A percentile compares a stretch with the other conserved stretches of the same genome.
These are phyloP conservation scores for Phyllosticta citribraziliensis DNA, from an alignment of 2,329 filamentous ascomycete species.

Conservation along the genomic window DNA sequence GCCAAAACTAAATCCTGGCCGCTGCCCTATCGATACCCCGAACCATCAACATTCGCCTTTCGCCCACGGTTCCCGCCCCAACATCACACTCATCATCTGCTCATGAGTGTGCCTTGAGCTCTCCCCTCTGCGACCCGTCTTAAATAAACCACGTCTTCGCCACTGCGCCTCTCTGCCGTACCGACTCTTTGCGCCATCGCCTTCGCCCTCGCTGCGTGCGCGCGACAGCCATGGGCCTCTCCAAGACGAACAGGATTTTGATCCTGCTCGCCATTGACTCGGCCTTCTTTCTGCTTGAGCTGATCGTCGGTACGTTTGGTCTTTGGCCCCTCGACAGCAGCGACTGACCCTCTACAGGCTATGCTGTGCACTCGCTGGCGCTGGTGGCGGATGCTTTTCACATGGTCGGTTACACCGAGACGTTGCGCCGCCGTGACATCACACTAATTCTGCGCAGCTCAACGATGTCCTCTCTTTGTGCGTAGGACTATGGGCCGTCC, in stretches of 20 bases:
- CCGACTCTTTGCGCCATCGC: not conserved
- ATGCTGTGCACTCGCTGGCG: constrained; percentile 81
- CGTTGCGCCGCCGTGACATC: not conserved
- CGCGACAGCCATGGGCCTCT: constrained; percentile 61
- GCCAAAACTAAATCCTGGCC: not conserved
- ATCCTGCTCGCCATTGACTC: constrained; percentile 87
- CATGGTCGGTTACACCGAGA: constrained; percentile 56
- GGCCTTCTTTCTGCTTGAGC: constrained; percentile 81
- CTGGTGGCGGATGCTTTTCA: constrained; percentile 96
- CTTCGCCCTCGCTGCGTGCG: not conserved
- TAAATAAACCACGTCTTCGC: not conserved
- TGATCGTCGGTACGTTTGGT: constrained; percentile 53
- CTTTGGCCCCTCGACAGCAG: not conserved
- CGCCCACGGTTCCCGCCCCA: not conserved
- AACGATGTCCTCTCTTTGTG: constrained; percentile 94
- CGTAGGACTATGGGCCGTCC: constrained; percentile 92
- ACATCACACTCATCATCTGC: not conserved
- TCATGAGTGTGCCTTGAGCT: not conserved
- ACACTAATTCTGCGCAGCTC: constrained; percentile 43
- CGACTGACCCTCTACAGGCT: constrained; percentile 39
- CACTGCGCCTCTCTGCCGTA: not conserved
- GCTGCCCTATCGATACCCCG: not conserved
- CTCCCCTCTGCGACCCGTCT: not conserved
- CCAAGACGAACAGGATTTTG: constrained; percentile 84
- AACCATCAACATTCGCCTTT: too few relatives aligned